Base-by-base conservation (phyloP, 2,329 filamentous ascomycete genomes). In the Claviceps spartinae region DNA sequence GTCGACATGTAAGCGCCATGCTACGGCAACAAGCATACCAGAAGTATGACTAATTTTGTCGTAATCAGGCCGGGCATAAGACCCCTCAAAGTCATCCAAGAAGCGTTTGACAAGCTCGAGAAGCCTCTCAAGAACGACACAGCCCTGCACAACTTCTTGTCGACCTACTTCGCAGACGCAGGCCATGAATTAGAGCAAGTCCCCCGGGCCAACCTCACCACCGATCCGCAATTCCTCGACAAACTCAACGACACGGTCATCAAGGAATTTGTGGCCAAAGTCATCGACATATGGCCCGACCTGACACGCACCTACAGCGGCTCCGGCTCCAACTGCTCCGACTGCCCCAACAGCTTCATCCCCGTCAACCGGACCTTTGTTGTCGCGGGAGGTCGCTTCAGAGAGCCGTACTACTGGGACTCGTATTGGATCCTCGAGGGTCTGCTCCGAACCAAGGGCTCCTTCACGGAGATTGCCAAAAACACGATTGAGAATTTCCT, bases 381-480 rank as follows among this genome's bases (percentile, higher is more conserved):
- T n/a, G 75, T 86, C 16, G 81, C 82, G 3, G 82, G 82, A 13
- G 82, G 82, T n/a, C 78, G 82, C 34, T 86, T 86, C 69, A 72
- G 82, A 37, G 82, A 86, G 64, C 75, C 79, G 1, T 86, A 85
- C 61, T 85, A 85, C 63, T 85, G 82, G 82, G 81, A 85, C 63
- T 81, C 79, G 36, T 85, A 77, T 67, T 84, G 79, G 81, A 82
- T 85, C 48, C 59, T 85, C 47, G 77, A 83, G 65, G 82, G 82
- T 24, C 70, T 86, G 24, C 65, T 85, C 37, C 75, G 82, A 47
- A 85, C 81, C 0, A 75, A 79, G 16, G 82, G 82, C 40, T 74
- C 75, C 45, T 85, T 84, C 55, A 75, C 76, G 6, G 65, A 77
- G 37, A 82, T 85, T 54, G 77, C 81, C 4, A 74, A 72, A 61